Evolutionary conservation across 495 filamentous ascomycete genomes (phyloP).

Genomic region (Podospora didyma): DNA sequence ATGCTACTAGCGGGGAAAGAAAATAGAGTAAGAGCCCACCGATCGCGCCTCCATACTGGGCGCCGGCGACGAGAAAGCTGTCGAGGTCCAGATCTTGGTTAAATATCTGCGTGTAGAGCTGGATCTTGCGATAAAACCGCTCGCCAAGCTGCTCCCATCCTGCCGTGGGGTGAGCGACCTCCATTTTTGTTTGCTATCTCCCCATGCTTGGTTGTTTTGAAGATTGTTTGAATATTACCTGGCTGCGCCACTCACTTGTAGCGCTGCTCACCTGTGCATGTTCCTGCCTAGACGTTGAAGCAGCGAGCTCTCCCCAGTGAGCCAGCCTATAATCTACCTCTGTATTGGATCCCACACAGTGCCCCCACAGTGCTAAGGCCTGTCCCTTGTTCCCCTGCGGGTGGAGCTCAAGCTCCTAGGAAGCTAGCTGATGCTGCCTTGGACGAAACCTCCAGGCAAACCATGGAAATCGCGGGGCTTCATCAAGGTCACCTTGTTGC

Average conservation of each 20-base stretch:
- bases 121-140: conserved; percentile 88
- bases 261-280: not conserved
- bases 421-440: too few relatives aligned
- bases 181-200: conserved; percentile 43
- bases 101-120: conserved; percentile 88
- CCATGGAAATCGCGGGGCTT: too few relatives aligned
- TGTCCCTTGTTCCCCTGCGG: too few relatives aligned
- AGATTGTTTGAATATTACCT: too few relatives aligned
- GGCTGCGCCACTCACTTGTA: not conserved
- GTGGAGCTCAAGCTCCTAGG: too few relatives aligned
- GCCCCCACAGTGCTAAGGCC: too few relatives aligned
- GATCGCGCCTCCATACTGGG: conserved; percentile 91
- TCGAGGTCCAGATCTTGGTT: conserved; percentile 89
- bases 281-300: too few relatives aligned
- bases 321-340: too few relatives aligned
- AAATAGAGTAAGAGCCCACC: conserved; percentile 53
- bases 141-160: conserved; percentile 92
- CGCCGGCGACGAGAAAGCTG: conserved; percentile 87
- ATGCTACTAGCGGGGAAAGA: not conserved
- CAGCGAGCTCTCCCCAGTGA: too few relatives aligned
- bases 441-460: too few relatives aligned
- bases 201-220: conserved; percentile 18
- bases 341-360: too few relatives aligned
- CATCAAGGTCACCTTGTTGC: too few relatives aligned
- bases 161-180: conserved; percentile 64